Conservation (phyloP, 768 basidiomycete genomes). For the Leccinum subgranulosum region DNA sequence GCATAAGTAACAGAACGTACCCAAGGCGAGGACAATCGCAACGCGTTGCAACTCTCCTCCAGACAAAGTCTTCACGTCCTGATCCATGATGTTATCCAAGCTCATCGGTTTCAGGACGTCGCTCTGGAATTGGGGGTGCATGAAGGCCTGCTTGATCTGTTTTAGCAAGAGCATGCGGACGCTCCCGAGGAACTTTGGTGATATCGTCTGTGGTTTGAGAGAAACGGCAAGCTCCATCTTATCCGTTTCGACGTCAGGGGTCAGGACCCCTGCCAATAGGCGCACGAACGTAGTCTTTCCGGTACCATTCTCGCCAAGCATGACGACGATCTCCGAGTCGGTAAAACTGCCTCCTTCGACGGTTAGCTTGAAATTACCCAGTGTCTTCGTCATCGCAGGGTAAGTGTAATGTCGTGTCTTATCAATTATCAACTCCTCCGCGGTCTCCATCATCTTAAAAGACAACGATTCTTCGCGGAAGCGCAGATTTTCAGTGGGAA, state of each 20-base stretch:
- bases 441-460: conserved; percentile 97
- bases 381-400: conserved; percentile 95
- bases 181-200: conserved; percentile 96
- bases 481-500: conserved; percentile 97
- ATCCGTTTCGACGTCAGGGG: conserved; percentile 78
- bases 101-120: conserved; percentile 98
- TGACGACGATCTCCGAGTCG: conserved; percentile 99
- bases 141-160: conserved; percentile 91
- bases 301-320: conserved; percentile 98
- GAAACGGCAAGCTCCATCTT: conserved; percentile 85
- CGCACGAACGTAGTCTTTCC: conserved; percentile 99
- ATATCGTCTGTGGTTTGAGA: conserved; percentile 97
- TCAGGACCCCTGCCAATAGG: conserved; percentile 83
- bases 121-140: conserved; percentile 99
- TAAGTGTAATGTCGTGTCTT: conserved; percentile 90
- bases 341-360: conserved; percentile 90
- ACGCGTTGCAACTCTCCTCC: conserved; percentile 98
- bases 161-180: conserved; percentile 93
- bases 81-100: conserved; percentile 92
- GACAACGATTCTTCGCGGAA: conserved; percentile 94
- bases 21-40: conserved; percentile 90
- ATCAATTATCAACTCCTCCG: conserved; percentile 83
- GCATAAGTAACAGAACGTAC: conserved; percentile 35
- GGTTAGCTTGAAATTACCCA: conserved; percentile 93
- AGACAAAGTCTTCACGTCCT: conserved; percentile 96